These are phyloP conservation scores for Blepharisma stoltei DNA, from an alignment of 73 alveolate species.

Conservation along the genomic window DNA sequence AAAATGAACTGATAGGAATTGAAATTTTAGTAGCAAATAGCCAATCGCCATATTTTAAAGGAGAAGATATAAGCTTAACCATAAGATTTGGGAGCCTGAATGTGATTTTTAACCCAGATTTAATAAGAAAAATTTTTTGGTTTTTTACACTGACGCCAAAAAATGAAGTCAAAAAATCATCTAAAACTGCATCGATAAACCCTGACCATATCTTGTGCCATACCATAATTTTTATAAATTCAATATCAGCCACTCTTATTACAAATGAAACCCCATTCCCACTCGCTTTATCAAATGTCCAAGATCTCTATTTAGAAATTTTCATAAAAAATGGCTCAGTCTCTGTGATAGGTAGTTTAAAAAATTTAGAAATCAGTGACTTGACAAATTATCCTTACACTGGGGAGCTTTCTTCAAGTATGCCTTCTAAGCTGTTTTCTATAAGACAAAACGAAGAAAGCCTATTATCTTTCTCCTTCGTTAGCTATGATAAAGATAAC, in stretches of 20 bases:
- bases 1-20: neutral
- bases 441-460: neutral
- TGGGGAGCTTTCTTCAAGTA: neutral
- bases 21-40: neutral
- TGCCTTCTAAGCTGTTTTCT: neutral
- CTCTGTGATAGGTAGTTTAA: neutral
- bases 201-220: neutral
- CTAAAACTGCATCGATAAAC: neutral
- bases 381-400: conserved; percentile 9
- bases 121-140: neutral
- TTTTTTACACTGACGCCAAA: neutral
- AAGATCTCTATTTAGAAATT: neutral
- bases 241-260: neutral
- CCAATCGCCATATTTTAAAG: neutral
- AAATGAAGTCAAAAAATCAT: neutral
- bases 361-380: neutral
- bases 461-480: neutral
- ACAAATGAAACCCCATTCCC: neutral
- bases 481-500: conserved; percentile 8
- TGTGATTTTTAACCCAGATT: conserved; percentile 14
- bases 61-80: neutral
- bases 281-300: neutral
- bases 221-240: neutral
- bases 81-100: neutral
- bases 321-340: neutral